Conservation (phyloP, 441 rosid genomes). For the Populus trichocarpa region DNA sequence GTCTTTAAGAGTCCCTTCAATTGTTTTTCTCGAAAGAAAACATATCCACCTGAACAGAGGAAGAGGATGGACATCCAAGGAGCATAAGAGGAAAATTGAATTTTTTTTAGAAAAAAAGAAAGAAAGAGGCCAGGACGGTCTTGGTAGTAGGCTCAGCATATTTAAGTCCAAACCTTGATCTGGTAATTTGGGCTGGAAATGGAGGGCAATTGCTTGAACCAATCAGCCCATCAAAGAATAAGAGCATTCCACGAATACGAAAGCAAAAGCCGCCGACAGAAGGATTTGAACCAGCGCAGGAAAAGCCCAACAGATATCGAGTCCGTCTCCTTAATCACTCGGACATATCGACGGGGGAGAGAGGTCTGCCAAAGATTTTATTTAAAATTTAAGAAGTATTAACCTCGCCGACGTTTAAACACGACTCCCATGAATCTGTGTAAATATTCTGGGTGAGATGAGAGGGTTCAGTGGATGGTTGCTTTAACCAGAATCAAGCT, state of each 20-base stretch:
- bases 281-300: conserved; percentile 99
- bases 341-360: conserved; percentile 72
- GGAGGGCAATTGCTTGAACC: neutral
- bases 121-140: neutral
- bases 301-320: conserved; percentile 95
- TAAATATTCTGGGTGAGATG: too few relatives aligned
- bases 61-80: neutral
- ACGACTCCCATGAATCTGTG: too few relatives aligned
- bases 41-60: neutral
- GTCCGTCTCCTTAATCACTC: conserved; percentile 99
- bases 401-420: too few relatives aligned
- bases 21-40: neutral
- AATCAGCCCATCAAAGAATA: neutral
- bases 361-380: too few relatives aligned
- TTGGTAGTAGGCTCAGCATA: neutral
- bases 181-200: neutral
- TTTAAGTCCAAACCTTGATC: neutral
- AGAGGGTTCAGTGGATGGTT: too few relatives aligned
- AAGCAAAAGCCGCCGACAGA: conserved; percentile 63
- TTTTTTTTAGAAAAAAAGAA: too few relatives aligned
- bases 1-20: neutral
- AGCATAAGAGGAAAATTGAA: neutral
- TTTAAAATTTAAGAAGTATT: too few relatives aligned
- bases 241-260: neutral
- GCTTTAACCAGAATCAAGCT: too few relatives aligned